Conservation (phyloP, 768 basidiomycete genomes). For the Agaricus sinodeliciosus region DNA sequence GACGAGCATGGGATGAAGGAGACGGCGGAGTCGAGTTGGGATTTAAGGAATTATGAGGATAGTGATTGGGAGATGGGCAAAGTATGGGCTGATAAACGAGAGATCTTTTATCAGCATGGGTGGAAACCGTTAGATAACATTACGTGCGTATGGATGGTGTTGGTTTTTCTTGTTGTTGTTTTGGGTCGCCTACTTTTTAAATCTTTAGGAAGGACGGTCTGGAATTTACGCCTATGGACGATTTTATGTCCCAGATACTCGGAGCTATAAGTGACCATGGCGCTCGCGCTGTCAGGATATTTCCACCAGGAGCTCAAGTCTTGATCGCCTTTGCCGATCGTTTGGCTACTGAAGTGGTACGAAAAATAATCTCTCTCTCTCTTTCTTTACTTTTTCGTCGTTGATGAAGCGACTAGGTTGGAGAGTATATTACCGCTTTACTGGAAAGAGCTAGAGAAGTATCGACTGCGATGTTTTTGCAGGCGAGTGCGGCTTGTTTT, state of each 20-base stretch:
- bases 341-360: constrained; percentile 76
- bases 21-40: constrained; percentile 81
- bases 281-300: constrained; percentile 74
- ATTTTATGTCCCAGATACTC: constrained; percentile 71
- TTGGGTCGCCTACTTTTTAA: constrained; percentile 8
- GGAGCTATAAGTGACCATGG: constrained; percentile 68
- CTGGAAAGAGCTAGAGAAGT: constrained; percentile 74
- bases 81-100: constrained; percentile 93
- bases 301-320: constrained; percentile 75
- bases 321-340: constrained; percentile 79
- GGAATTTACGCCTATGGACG: constrained; percentile 92
- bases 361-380: constrained; percentile 23
- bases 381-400: background rate
- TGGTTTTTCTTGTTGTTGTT: too few relatives aligned
- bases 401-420: constrained; percentile 47
- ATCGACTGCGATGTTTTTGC: constrained; percentile 64
- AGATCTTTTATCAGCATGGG: constrained; percentile 83
- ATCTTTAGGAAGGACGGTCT: constrained; percentile 42
- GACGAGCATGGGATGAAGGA: constrained; percentile 78
- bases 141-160: constrained; percentile 47
- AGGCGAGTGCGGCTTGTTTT: constrained; percentile 86
- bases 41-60: constrained; percentile 50
- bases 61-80: constrained; percentile 89
- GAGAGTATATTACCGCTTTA: constrained; percentile 79
- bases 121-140: constrained; percentile 84